Conservation (phyloP, 768 basidiomycete species). For the Auricularia sp. region DNA sequence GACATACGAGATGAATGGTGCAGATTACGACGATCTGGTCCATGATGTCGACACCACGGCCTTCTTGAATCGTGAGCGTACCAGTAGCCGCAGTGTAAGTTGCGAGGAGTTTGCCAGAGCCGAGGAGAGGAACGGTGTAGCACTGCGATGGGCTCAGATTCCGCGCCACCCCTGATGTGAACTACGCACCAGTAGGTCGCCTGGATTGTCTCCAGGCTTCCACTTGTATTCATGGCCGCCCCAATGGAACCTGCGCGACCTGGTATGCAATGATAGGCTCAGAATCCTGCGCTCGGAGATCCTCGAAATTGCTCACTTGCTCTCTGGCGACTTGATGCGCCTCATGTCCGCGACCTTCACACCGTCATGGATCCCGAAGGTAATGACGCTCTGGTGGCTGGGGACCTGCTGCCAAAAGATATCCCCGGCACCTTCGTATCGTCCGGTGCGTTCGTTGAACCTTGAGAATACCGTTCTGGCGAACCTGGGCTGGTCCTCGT, state of each 20-base stretch:
- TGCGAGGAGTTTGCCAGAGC: background rate
- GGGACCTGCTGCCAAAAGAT: slow-evolving; percentile 37
- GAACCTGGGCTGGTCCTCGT: background rate
- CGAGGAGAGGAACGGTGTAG: background rate
- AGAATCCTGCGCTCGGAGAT: background rate
- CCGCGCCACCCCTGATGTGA: no score
- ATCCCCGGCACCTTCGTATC: slow-evolving; percentile 43
- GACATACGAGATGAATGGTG: background rate
- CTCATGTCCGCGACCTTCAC: slow-evolving; percentile 34
- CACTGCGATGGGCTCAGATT: background rate
- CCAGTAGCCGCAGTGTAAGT: background rate
- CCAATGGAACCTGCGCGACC: slow-evolving; percentile 47
- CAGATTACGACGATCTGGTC: background rate
- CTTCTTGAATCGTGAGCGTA: background rate
- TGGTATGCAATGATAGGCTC: slow-evolving; percentile 10
- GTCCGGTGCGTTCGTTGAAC: slow-evolving; percentile 31
- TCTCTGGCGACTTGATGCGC: slow-evolving; percentile 35
- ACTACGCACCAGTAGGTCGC: slow-evolving; percentile 35
- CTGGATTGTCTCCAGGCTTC: slow-evolving; percentile 36
- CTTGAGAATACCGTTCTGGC: slow-evolving; percentile 35
- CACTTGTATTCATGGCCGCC: slow-evolving; percentile 44
- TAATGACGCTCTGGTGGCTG: slow-evolving; percentile 33
- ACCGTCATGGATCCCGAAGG: slow-evolving; percentile 42
- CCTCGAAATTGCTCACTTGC: slow-evolving; percentile 31
- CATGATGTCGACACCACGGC: background rate